phyloP scores from a whole-genome alignment of 257 asterid genomes.

The Fraxinus cuspidata region DNA sequence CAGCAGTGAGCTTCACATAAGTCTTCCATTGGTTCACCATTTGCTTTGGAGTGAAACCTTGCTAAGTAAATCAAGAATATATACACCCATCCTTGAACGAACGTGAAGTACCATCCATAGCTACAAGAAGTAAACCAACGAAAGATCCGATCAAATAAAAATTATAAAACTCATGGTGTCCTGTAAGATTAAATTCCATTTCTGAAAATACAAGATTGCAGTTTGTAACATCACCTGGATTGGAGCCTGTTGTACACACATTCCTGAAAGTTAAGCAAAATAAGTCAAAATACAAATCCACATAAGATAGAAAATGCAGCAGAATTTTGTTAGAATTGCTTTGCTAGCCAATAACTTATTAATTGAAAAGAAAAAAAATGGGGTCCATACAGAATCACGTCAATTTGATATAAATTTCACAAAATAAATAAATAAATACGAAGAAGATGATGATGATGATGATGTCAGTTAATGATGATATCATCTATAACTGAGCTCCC shows the following conservation, averaged over 20 bases:
- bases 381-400: no score
- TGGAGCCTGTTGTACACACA: slow-evolving; percentile 90
- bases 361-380: no score
- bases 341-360: no score
- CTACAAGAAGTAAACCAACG: slow-evolving; percentile 41
- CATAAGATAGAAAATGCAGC: not conserved
- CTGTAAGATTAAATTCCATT: not conserved
- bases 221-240: slow-evolving; percentile 61
- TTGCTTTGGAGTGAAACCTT: slow-evolving; percentile 84
- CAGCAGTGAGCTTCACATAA: no score
- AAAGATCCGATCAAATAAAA: slow-evolving; percentile 3
- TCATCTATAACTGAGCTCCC: no score
- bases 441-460: no score
- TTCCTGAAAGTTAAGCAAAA: slow-evolving; percentile 57
- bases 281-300: slow-evolving; percentile 7
- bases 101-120: slow-evolving; percentile 95
- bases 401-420: not conserved
- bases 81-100: slow-evolving; percentile 96
- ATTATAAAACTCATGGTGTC: slow-evolving; percentile 1
- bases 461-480: not conserved
- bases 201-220: not conserved
- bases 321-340: not conserved
- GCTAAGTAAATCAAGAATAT: slow-evolving; percentile 62
- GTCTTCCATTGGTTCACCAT: no score
- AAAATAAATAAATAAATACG: no score